Evolutionary conservation across 768 basidiomycete genomes (phyloP), one percentile per base, ranked within the genome.

Genomic region (Amanita rubescens): DNA sequence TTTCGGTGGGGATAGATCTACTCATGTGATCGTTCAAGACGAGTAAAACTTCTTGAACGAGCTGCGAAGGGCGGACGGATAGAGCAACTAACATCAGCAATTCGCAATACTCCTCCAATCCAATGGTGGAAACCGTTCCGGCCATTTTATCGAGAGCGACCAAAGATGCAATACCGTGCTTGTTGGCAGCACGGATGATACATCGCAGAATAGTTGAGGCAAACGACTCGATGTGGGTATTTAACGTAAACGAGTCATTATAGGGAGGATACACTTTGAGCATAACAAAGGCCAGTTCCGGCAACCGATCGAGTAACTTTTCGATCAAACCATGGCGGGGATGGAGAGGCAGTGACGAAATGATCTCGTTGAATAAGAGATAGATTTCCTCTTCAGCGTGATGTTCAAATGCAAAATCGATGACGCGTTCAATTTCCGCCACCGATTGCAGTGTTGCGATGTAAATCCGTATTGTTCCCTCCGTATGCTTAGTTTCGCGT

Each of bases 11-110:
- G 3, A 64, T 57, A 51, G 42, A 44, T 65, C 53, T 51, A 2
- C 56, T 52, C 1, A 76, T 72, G 27, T 69, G 69, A 34, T 82
- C 83, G 56, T 82, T 74, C 10, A 87, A 65, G 3, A 83, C 79
- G 1, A 85, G 65, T 7, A 87, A 70, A 2, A 81, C 65, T 63
- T 86, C 84, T 59, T 84, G 84, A 0, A 76, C 70, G 2, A 84
- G 68, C 6, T 75, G 67, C 25, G 69, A 70, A 0, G 79, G 63
- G 0, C 83, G 77, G 34, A 84, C 72, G 47, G 73, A 76, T n/a
- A 78, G 66, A 0, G 78, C 68, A 0, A 76, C 68, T 15, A 78
- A 62, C 71, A 77, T 78, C 11, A 85, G 67, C 4, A 83, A 58
- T 42, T 82, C 76, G 17, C 78, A 65, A 55, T 83, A 86, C 11